phyloP scores from a whole-genome alignment of 805 yeast species.

The Brettanomyces bruxellensis region DNA sequence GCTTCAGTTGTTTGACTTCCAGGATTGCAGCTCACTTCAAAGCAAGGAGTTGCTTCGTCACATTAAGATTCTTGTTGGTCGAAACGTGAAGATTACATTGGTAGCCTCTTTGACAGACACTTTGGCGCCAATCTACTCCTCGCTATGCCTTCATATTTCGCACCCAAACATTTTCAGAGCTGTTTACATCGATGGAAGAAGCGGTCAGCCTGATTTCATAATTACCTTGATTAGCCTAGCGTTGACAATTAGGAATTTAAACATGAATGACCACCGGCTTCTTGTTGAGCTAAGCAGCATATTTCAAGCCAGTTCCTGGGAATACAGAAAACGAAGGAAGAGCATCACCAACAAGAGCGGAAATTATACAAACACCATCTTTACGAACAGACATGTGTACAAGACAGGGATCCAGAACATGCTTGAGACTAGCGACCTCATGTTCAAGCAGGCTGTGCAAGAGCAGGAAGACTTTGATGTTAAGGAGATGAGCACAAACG shows the following conservation, averaged over 20 bases:
- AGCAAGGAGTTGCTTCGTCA: slow-evolving; percentile 63
- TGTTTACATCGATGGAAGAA: slow-evolving; percentile 54
- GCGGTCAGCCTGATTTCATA: slow-evolving; percentile 32
- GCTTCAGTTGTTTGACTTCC: slow-evolving; percentile 81
- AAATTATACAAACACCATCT: slow-evolving; percentile 26
- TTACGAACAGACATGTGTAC: slow-evolving; percentile 67
- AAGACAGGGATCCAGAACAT: slow-evolving; percentile 64
- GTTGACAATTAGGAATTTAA: slow-evolving; percentile 19
- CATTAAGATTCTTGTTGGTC: slow-evolving; percentile 52
- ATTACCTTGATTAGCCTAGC: slow-evolving; percentile 22
- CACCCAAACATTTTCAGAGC: slow-evolving; percentile 89
- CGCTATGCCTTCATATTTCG: slow-evolving; percentile 62
- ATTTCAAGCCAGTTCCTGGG: slow-evolving; percentile 64
- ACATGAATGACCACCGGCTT: slow-evolving; percentile 22
- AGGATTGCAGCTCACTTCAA: slow-evolving; percentile 61
- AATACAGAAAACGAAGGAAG: neutral
- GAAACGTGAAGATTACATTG: slow-evolving; percentile 70
- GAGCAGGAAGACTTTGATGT: slow-evolving; percentile 21
- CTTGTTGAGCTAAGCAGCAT: slow-evolving; percentile 58
- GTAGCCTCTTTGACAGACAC: slow-evolving; percentile 88
- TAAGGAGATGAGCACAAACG: slow-evolving; percentile 60
- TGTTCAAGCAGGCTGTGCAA: slow-evolving; percentile 28
- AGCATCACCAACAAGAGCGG: neutral
- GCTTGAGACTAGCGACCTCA: slow-evolving; percentile 62
- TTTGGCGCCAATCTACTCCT: slow-evolving; percentile 85